Evolutionary conservation across 2,329 filamentous ascomycete genomes (phyloP).

Genomic region (Aspergillus amoenus): DNA sequence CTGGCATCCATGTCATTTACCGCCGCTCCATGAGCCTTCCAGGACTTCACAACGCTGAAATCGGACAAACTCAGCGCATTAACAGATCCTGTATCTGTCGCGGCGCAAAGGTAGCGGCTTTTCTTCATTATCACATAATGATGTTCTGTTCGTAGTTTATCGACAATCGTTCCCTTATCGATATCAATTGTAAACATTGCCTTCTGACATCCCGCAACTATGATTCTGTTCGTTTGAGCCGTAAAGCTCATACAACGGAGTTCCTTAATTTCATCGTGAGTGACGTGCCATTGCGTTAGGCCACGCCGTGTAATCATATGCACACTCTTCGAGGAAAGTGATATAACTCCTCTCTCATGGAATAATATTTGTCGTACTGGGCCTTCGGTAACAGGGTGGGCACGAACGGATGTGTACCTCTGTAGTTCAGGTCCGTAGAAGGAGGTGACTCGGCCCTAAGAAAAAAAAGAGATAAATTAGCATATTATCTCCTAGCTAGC

Average conservation of each 20-base stretch:
- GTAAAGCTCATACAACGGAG: conserved; percentile 95
- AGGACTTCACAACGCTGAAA: conserved; percentile 77
- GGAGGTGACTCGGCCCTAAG: conserved; percentile 80
- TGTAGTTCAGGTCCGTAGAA: conserved; percentile 85
- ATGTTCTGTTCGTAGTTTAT: conserved; percentile 69
- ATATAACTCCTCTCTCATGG: conserved; percentile 85
- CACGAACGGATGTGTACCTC: conserved; percentile 85
- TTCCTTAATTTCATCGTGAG: conserved; percentile 76
- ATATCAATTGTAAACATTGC: conserved; percentile 77
- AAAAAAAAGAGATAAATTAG: conserved; percentile 14
- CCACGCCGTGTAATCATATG: conserved; percentile 87
- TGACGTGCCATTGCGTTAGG: conserved; percentile 82
- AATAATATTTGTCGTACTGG: conserved; percentile 84
- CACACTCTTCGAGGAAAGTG: conserved; percentile 76
- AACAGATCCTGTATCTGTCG: conserved; percentile 76
- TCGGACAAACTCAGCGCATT: conserved; percentile 80
- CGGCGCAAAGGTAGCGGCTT: conserved; percentile 84
- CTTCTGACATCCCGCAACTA: conserved; percentile 83
- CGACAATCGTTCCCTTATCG: conserved; percentile 70
- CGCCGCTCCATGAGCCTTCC: conserved; percentile 83
- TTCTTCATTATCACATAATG: conserved; percentile 92
- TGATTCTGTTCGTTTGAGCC: conserved; percentile 77
- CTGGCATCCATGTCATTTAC: conserved; percentile 98
- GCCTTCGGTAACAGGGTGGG: conserved; percentile 71
- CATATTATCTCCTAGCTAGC: background rate